Percentiles rank a stretch among this genome's conserved stretches.
phyloP scores from a whole-genome alignment of 441 rosid genomes.

The Gossypium lobatum region DNA sequence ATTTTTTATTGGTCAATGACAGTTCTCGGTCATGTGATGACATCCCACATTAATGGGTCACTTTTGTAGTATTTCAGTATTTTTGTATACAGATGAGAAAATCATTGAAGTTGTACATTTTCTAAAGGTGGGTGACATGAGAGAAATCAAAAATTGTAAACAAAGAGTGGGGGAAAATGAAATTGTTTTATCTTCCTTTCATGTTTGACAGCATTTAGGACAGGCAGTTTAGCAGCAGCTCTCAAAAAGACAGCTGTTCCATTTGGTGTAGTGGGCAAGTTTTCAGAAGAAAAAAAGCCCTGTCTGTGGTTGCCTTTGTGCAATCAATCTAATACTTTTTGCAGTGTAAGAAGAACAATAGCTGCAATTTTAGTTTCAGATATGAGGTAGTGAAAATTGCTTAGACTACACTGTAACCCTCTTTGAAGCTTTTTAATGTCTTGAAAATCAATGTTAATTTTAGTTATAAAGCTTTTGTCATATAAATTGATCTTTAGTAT shows the following conservation, averaged over 20 bases:
- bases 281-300: background rate
- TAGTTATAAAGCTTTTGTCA: background rate
- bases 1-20: conserved; percentile 3
- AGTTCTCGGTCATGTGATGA: background rate
- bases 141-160: background rate
- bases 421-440: background rate
- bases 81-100: background rate
- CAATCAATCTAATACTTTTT: conserved; percentile 13
- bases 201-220: background rate
- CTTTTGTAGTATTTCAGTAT: background rate
- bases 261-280: background rate
- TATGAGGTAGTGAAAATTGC: background rate
- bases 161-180: no score
- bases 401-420: background rate
- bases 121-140: conserved; percentile 1
- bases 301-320: background rate
- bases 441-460: background rate
- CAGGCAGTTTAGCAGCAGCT: background rate
- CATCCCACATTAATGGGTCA: background rate
- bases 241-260: background rate
- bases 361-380: background rate
- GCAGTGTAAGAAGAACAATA: background rate
- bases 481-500: background rate
- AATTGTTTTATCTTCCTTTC: background rate
- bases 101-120: background rate